Conservation (phyloP, 495 filamentous ascomycete species). For the Hyaloscypha bicolor region DNA sequence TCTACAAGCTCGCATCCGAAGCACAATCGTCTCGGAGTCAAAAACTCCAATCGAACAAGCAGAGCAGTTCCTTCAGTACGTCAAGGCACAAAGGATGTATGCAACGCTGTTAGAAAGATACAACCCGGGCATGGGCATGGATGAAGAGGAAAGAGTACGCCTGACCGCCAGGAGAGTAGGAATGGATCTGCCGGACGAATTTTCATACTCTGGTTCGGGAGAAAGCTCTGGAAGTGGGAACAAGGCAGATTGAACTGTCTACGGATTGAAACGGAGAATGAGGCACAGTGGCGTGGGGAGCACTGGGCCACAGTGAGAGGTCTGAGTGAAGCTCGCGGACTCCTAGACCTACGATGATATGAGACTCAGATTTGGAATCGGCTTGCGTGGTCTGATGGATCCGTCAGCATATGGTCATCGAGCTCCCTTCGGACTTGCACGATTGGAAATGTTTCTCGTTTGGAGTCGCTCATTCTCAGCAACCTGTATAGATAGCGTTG, state of each 20-base stretch:
- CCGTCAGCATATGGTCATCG: neutral
- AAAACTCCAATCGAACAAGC: slow-evolving; percentile 55
- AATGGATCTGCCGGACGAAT: slow-evolving; percentile 76
- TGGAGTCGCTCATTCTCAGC: neutral
- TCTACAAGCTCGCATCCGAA: slow-evolving; percentile 61
- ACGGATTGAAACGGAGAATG: neutral
- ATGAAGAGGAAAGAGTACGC: slow-evolving; percentile 80
- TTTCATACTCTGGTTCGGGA: slow-evolving; percentile 15
- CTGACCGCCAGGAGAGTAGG: slow-evolving; percentile 87
- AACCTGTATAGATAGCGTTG: neutral
- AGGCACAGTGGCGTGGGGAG: neutral
- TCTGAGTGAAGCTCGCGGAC: neutral
- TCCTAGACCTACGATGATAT: neutral
- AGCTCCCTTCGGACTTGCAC: neutral
- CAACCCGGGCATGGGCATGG: slow-evolving; percentile 85
- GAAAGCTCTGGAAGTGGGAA: slow-evolving; percentile 12
- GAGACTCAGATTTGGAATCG: neutral
- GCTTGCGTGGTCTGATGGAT: neutral
- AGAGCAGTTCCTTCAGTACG: slow-evolving; percentile 77
- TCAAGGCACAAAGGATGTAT: slow-evolving; percentile 81
- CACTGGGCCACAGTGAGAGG: neutral
- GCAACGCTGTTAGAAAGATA: slow-evolving; percentile 81
- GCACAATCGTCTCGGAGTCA: slow-evolving; percentile 45
- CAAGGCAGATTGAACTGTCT: slow-evolving; percentile 13
- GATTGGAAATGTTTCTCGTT: neutral